These are phyloP conservation scores for Pisolithus microcarpus DNA, from an alignment of 768 basidiomycete genomes.

Conservation along the genomic window DNA sequence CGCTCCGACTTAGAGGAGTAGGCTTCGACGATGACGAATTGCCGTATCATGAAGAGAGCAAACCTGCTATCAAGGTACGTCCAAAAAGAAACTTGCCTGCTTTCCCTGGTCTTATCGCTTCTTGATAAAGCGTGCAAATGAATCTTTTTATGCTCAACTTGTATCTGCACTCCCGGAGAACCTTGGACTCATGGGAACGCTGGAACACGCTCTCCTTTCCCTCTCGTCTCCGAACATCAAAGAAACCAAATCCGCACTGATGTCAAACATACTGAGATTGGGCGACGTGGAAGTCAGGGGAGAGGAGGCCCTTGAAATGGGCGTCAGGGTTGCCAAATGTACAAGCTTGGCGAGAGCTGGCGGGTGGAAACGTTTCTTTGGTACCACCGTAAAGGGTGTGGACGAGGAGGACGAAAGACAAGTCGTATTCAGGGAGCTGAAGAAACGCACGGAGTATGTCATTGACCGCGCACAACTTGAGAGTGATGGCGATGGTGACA, in stretches of 20 bases:
- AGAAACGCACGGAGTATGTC: conserved; percentile 48
- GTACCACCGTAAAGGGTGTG: conserved; percentile 25
- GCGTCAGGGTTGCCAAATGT: conserved; percentile 72
- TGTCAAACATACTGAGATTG: conserved; percentile 62
- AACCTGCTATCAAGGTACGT: conserved; percentile 65
- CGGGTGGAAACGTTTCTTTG: conserved; percentile 57
- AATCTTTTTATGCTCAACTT: conserved; percentile 58
- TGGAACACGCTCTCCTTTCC: conserved; percentile 23
- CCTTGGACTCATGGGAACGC: conserved; percentile 23
- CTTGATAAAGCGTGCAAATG: conserved; percentile 54
- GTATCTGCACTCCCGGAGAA: conserved; percentile 28
- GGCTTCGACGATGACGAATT: conserved; percentile 78
- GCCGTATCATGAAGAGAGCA: conserved; percentile 57
- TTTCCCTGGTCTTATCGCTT: not conserved
- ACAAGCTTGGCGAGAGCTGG: conserved; percentile 66
- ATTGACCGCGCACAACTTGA: conserved; percentile 39
- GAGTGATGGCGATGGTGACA: conserved; percentile 25
- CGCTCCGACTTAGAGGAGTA: conserved; percentile 51
- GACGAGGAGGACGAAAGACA: conserved; percentile 23
- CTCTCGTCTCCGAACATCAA: conserved; percentile 52
- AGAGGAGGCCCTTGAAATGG: conserved; percentile 70
- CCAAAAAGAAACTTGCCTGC: not conserved
- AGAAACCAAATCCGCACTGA: conserved; percentile 56
- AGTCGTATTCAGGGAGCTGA: conserved; percentile 33
- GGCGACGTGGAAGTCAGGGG: conserved; percentile 64